phyloP scores from a whole-genome alignment of 768 basidiomycete species.

The Serendipita sp. region DNA sequence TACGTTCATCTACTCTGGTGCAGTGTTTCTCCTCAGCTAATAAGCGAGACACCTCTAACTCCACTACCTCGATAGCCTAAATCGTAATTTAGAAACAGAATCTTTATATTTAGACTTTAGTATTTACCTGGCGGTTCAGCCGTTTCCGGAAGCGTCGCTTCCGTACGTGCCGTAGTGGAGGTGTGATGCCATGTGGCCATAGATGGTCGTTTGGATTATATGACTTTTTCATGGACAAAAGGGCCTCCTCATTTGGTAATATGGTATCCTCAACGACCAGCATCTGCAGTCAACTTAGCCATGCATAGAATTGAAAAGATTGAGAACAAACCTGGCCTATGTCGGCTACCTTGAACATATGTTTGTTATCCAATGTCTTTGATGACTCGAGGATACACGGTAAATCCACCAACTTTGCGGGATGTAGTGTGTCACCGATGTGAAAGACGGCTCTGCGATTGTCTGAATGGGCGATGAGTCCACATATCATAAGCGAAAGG shows the following conservation, averaged over 20 bases:
- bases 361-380: constrained; percentile 89
- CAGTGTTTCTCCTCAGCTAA: constrained; percentile 67
- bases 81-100: background rate
- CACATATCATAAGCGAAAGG: constrained; percentile 8
- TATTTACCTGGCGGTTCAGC: constrained; percentile 58
- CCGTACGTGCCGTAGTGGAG: constrained; percentile 76
- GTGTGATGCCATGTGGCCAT: constrained; percentile 92
- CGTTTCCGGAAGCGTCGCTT: constrained; percentile 88
- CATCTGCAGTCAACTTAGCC: constrained; percentile 41
- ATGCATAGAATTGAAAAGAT: constrained; percentile 9
- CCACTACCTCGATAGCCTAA: constrained; percentile 86
- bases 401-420: constrained; percentile 88
- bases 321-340: constrained; percentile 67
- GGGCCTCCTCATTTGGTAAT: constrained; percentile 50
- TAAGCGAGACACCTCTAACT: constrained; percentile 80
- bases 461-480: constrained; percentile 31
- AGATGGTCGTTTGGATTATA: constrained; percentile 93
- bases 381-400: constrained; percentile 90
- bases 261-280: constrained; percentile 62
- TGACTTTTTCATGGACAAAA: constrained; percentile 37
- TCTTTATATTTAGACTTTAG: too few species aligned
- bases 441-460: constrained; percentile 83
- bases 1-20: constrained; percentile 61
- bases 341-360: constrained; percentile 97
- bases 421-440: constrained; percentile 61